Conservation (phyloP, 176 grass and related monocot species). For the Aegilops bicornis region DNA sequence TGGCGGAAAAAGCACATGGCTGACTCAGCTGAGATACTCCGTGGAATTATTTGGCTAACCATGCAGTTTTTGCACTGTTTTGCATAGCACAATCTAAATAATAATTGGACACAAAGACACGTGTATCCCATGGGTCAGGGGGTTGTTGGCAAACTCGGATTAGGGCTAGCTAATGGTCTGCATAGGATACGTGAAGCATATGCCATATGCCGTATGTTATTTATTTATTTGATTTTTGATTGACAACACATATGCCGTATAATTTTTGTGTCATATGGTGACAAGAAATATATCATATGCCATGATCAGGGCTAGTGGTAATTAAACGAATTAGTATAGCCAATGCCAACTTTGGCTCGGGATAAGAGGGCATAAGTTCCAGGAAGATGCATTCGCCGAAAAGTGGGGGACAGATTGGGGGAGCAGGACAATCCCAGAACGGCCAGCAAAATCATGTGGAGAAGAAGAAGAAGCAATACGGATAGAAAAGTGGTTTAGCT, state of each 20-base stretch:
- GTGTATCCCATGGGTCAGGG: background rate
- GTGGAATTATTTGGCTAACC: background rate
- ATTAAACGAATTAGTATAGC: background rate
- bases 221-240: background rate
- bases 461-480: background rate
- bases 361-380: constrained; percentile 26
- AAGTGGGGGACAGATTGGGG: background rate
- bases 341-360: background rate
- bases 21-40: constrained; percentile 25
- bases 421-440: background rate
- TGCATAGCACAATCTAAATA: background rate
- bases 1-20: background rate
- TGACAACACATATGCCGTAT: too few species aligned
- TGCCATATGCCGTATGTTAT: background rate
- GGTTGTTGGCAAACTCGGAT: background rate
- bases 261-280: background rate
- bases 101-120: background rate
- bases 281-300: too few species aligned
- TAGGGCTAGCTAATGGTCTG: background rate
- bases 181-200: constrained; percentile 20
- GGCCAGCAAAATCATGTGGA: background rate
- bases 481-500: background rate
- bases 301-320: background rate
- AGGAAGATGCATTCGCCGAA: constrained; percentile 3
- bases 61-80: background rate